Percentiles rank a stretch among this genome's conserved stretches.
phyloP scores from a whole-genome alignment of 306 rosid species.

The Astragalus membranaceus region DNA sequence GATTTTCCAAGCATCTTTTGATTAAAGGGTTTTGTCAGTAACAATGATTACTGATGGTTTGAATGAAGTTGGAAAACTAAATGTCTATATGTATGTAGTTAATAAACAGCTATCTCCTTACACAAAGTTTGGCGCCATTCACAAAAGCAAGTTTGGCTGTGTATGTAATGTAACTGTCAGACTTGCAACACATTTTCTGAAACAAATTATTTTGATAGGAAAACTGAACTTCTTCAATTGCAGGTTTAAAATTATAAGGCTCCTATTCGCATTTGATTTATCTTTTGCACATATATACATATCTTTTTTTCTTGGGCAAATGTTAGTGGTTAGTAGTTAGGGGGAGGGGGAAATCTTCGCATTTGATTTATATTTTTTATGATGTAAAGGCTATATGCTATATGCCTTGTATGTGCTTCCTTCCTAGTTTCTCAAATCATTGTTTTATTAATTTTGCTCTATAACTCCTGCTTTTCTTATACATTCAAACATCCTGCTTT shows the following conservation, averaged over 20 bases:
- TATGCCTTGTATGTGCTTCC: background rate
- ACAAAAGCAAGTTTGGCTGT: background rate
- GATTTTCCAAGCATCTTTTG: background rate
- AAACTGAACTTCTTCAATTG: constrained; percentile 13
- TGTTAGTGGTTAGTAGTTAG: too few relatives aligned
- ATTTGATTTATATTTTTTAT: constrained; percentile 8
- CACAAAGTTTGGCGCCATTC: background rate
- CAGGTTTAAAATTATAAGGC: background rate
- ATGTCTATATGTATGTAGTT: background rate
- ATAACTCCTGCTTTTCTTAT: constrained; percentile 7
- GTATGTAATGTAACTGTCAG: background rate
- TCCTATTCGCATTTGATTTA: background rate
- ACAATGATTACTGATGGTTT: background rate
- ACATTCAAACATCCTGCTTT: background rate
- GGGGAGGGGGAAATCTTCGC: background rate
- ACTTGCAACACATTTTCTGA: background rate
- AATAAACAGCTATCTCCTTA: background rate
- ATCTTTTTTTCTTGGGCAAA: too few relatives aligned
- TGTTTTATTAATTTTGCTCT: too few relatives aligned
- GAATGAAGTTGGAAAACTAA: background rate
- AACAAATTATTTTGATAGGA: constrained; percentile 4
- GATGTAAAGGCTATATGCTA: constrained; percentile 13
- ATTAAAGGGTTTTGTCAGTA: background rate
- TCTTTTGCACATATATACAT: background rate
- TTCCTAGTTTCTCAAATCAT: background rate